phyloP scores from a whole-genome alignment of 805 yeast genomes.

The Kodamaea kakaduensis region DNA sequence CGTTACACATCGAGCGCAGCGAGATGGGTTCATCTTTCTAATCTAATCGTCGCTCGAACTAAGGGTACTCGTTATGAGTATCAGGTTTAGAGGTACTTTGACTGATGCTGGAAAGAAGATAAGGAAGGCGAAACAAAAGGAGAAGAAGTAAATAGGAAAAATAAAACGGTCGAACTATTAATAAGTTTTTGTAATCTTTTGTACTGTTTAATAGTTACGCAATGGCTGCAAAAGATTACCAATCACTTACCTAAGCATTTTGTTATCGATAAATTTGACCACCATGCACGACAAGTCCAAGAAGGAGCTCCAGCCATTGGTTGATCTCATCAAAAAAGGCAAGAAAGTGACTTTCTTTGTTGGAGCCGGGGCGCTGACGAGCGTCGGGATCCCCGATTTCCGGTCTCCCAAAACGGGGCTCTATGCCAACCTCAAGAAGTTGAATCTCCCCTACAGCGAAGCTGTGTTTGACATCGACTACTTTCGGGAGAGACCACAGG shows the following conservation, averaged over 20 bases:
- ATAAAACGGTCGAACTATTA: no score
- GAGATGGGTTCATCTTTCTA: no score
- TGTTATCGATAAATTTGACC: no score
- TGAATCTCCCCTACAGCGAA: slow-evolving; percentile 86
- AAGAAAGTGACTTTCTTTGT: slow-evolving; percentile 61
- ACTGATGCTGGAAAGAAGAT: no score
- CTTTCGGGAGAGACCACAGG: slow-evolving; percentile 69
- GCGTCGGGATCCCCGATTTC: slow-evolving; percentile 95
- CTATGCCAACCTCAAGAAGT: slow-evolving; percentile 69
- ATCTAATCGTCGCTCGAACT: no score
- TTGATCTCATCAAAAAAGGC: slow-evolving; percentile 26
- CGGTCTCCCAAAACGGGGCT: slow-evolving; percentile 87
- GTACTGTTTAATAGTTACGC: not conserved
- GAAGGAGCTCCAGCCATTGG: slow-evolving; percentile 21
- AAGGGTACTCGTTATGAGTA: no score
- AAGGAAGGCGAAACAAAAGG: no score
- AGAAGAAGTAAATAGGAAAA: no score
- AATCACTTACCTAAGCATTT: not conserved
- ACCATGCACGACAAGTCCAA: slow-evolving; percentile 6
- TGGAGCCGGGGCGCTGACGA: slow-evolving; percentile 94
- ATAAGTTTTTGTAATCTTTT: no score
- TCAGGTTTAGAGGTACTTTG: no score
- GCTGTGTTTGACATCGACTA: slow-evolving; percentile 92
- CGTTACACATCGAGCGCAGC: no score
- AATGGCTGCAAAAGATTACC: not conserved